Percentiles rank a stretch among this genome's conserved stretches.
phyloP scores from a whole-genome alignment of 331 rosid genomes.

The Quercus tomentella region DNA sequence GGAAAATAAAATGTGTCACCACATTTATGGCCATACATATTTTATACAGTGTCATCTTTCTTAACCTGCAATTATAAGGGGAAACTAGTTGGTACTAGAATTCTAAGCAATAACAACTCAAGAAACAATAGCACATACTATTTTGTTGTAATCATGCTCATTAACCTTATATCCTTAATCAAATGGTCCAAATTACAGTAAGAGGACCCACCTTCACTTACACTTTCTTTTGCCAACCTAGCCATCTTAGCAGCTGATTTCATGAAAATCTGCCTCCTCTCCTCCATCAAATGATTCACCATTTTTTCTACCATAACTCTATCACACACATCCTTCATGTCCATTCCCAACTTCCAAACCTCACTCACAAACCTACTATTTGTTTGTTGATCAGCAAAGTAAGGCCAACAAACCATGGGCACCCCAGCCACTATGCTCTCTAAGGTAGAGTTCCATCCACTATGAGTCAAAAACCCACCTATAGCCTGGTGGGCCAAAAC shows the following conservation, averaged over 20 bases:
- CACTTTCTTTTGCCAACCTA: conserved; percentile 6
- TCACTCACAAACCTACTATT: conserved; percentile 31
- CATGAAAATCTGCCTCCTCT: conserved; percentile 16
- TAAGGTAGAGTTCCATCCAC: conserved; percentile 42
- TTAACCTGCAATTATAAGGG: no score
- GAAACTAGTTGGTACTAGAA: no score
- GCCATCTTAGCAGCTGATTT: conserved; percentile 19
- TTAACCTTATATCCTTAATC: not conserved
- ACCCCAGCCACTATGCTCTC: conserved; percentile 29
- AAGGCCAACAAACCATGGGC: conserved; percentile 36
- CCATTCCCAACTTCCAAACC: conserved; percentile 34
- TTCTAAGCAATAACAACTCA: no score
- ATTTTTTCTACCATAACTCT: conserved; percentile 1
- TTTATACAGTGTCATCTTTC: not conserved
- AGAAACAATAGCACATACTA: no score
- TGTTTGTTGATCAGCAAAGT: conserved; percentile 20
- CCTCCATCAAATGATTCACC: conserved; percentile 26
- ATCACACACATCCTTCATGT: conserved; percentile 31
- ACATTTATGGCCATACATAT: not conserved
- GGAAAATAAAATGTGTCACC: not conserved
- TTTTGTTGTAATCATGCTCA: not conserved
- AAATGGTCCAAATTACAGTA: conserved; percentile 3
- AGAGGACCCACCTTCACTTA: conserved; percentile 22
- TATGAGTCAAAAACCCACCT: conserved; percentile 36
- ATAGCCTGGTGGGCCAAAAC: conserved; percentile 31